phyloP scores from a whole-genome alignment of 108 stramenopile genomes.

The Mediolabrus comicus region DNA sequence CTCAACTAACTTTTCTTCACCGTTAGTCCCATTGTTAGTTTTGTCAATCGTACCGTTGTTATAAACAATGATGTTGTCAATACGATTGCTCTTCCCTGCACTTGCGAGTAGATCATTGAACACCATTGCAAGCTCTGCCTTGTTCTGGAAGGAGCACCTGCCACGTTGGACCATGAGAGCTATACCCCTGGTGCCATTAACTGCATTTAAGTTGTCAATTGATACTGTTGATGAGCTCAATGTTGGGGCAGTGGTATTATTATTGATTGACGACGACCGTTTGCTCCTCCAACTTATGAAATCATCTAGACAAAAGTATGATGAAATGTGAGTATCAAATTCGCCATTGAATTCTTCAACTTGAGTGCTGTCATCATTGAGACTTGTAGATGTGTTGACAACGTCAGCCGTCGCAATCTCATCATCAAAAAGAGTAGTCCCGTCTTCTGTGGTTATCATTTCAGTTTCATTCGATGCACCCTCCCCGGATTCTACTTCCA shows the following conservation, averaged over 20 bases:
- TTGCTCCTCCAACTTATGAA: slow-evolving; percentile 23
- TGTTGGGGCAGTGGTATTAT: neutral
- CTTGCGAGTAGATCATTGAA: slow-evolving; percentile 24
- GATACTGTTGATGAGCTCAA: neutral
- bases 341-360: neutral
- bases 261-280: neutral
- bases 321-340: slow-evolving; percentile 1
- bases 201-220: neutral
- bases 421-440: neutral
- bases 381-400: too few relatives aligned
- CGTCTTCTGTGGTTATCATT: neutral
- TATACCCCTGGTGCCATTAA: slow-evolving; percentile 30
- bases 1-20: slow-evolving; percentile 23
- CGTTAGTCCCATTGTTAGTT: neutral
- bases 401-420: neutral
- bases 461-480: neutral
- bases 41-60: slow-evolving; percentile 29
- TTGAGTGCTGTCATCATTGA: neutral
- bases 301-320: slow-evolving; percentile 42
- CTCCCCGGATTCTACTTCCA: too few relatives aligned
- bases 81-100: slow-evolving; percentile 19
- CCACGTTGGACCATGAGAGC: slow-evolving; percentile 60
- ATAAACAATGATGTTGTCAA: slow-evolving; percentile 29
- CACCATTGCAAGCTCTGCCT: slow-evolving; percentile 52
- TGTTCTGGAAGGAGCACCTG: slow-evolving; percentile 60